Base-by-base conservation (phyloP, 768 basidiomycete genomes). In the Lactifluus rugatus region DNA sequence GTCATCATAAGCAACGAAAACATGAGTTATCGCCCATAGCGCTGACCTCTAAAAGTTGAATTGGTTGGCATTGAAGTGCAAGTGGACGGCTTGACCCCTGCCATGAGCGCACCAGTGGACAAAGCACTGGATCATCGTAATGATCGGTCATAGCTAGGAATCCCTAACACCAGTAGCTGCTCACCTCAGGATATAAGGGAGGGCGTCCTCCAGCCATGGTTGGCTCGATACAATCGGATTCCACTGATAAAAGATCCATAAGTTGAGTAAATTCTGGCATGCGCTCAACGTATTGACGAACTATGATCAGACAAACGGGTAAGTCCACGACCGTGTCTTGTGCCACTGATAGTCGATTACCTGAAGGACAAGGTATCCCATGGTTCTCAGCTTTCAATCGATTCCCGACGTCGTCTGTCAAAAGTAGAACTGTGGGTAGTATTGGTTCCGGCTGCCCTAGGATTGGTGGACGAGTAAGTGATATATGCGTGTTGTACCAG, bases 321-420 rank as follows among this genome's bases (percentile, higher is more conserved):
- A 17, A 51, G 26, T 23, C 19, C 14, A 13, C 13, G 21, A 25
- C 6, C 14, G 61, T 16, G 4, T 10, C 11, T n/a, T 17, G 25
- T 21, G 47, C 49, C 19, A 52, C 0, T 10, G 19, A 13, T 16
- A 34, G 39, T 17, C 62, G 69, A 46, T 60, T 36, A 89, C 90
- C 84, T 62, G 89, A 87, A 39, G 79, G 68, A 42, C 78, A 78
- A 0, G 75, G 66, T 28, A 93, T 78, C 5, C 81, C 83, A 17
- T 83, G 78, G 11, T 75, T 72, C 62, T 82, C 77, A 2, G 93
- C 93, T 62, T 86, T 87, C 64, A 79, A 75, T 58, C 88, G 74
- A 70, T 96, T 96, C 1, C 82, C 88, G 26, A 78, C 83, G 67
- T 99, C 96, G 69, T 98, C 91, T 0, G 93, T 93, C 61, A 99